Conservation (phyloP, 208 protist species). For the Leishmania amazonensis region DNA sequence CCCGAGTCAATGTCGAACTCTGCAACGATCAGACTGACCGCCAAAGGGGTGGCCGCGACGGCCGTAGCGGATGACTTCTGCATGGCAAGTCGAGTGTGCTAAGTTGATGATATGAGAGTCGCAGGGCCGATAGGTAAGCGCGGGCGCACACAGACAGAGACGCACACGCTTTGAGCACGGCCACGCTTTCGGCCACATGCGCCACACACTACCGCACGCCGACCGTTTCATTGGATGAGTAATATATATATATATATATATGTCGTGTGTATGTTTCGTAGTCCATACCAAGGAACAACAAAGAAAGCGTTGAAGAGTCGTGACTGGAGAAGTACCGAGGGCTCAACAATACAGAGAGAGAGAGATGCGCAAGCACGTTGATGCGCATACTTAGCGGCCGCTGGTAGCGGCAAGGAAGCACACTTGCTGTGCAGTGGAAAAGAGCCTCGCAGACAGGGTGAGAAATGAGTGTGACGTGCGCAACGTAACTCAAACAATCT, state of each 20-base stretch:
- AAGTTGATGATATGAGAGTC: background rate
- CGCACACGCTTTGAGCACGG: background rate
- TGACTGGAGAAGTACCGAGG: background rate
- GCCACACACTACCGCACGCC: background rate
- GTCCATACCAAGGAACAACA: background rate
- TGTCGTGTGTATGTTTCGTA: background rate
- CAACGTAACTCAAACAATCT: background rate
- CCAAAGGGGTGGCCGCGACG: conserved; percentile 27
- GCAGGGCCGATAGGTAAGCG: background rate
- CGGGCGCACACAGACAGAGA: background rate
- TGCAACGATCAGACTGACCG: conserved; percentile 50
- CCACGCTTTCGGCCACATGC: background rate
- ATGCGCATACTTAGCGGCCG: background rate
- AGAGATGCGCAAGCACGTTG: background rate
- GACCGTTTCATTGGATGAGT: background rate
- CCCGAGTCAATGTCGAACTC: conserved; percentile 87
- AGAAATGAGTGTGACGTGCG: background rate
- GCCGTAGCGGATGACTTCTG: background rate
- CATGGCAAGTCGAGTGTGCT: conserved; percentile 1
- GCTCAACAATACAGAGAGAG: background rate
- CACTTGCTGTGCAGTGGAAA: background rate
- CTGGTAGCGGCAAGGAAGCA: background rate
- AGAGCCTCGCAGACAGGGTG: background rate
- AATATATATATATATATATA: background rate
- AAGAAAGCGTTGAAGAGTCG: background rate